Evolutionary conservation across 305 asterid genomes (phyloP).

Genomic region (Andrographis paniculata): DNA sequence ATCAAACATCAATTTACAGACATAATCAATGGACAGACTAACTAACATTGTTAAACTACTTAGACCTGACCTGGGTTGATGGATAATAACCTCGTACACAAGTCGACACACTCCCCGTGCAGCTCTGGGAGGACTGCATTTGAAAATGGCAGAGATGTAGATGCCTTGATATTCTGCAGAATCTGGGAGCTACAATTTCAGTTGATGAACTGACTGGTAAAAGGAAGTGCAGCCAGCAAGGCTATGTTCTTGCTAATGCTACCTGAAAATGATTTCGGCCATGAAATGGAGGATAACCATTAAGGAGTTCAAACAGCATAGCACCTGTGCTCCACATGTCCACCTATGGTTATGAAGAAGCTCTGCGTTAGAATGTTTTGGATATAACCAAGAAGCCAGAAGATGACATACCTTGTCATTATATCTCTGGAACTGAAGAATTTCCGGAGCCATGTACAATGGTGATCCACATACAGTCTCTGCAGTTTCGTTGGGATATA

Average conservation of each 20-base stretch:
- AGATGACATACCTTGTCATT: slow-evolving; percentile 30
- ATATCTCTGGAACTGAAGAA: slow-evolving; percentile 43
- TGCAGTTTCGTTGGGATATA: slow-evolving; percentile 31
- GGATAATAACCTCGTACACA: slow-evolving; percentile 42
- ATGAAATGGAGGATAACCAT: slow-evolving; percentile 42
- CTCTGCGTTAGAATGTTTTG: background rate
- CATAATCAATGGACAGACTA: background rate
- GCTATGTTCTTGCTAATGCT: slow-evolving; percentile 9
- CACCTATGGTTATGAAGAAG: slow-evolving; percentile 32
- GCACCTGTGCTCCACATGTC: slow-evolving; percentile 57
- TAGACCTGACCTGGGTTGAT: slow-evolving; percentile 30
- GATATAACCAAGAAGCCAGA: slow-evolving; percentile 1
- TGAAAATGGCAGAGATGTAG: slow-evolving; percentile 32
- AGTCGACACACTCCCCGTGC: slow-evolving; percentile 32
- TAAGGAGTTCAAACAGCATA: slow-evolving; percentile 50
- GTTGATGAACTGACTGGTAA: background rate
- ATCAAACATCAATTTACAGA: background rate
- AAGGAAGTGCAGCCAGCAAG: too few species aligned
- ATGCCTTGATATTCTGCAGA: slow-evolving; percentile 36
- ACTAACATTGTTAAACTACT: background rate
- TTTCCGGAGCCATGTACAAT: slow-evolving; percentile 55
- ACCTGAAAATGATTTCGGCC: slow-evolving; percentile 46
- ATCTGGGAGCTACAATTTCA: slow-evolving; percentile 22
- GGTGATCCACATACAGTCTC: slow-evolving; percentile 46
- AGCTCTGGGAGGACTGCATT: slow-evolving; percentile 23